phyloP scores from a whole-genome alignment of 768 basidiomycete species.

The Leccinum disarticulatum region DNA sequence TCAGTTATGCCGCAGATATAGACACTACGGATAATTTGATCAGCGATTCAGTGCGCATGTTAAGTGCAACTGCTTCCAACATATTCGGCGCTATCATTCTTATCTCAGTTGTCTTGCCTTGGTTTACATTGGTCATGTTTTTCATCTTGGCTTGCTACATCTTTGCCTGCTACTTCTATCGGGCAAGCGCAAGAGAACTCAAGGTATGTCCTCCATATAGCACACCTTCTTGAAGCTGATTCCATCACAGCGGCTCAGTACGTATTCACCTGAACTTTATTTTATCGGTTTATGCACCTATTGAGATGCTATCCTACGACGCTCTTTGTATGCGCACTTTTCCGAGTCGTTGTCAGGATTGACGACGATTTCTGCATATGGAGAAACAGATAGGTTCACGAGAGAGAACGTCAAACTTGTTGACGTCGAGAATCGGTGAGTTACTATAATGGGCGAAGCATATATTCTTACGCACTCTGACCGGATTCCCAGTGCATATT shows the following conservation, averaged over 20 bases:
- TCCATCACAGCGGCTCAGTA: conserved; percentile 52
- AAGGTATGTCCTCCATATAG: conserved; percentile 48
- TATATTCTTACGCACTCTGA: neutral
- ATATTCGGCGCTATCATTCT: conserved; percentile 79
- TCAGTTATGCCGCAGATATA: conserved; percentile 45
- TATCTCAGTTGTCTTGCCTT: conserved; percentile 74
- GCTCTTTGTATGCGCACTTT: conserved; percentile 88
- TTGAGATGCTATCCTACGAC: conserved; percentile 79
- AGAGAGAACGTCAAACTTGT: conserved; percentile 72
- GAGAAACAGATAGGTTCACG: conserved; percentile 73
- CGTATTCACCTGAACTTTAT: conserved; percentile 1
- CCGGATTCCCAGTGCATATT: conserved; percentile 60
- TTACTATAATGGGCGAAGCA: conserved; percentile 2
- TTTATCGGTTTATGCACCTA: neutral
- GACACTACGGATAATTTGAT: conserved; percentile 79
- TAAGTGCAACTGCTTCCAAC: conserved; percentile 57
- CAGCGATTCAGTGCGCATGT: conserved; percentile 75
- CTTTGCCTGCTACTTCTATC: conserved; percentile 79
- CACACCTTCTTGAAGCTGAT: conserved; percentile 2
- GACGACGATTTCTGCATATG: conserved; percentile 86
- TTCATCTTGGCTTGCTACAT: conserved; percentile 62
- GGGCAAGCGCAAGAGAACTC: conserved; percentile 81
- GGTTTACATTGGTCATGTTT: conserved; percentile 77
- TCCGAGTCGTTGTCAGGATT: conserved; percentile 87
- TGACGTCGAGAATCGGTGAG: conserved; percentile 79